Evolutionary conservation across 2,329 filamentous ascomycete genomes (phyloP), one percentile per base, ranked within the genome.

Genomic region (Penicillium sp.): DNA sequence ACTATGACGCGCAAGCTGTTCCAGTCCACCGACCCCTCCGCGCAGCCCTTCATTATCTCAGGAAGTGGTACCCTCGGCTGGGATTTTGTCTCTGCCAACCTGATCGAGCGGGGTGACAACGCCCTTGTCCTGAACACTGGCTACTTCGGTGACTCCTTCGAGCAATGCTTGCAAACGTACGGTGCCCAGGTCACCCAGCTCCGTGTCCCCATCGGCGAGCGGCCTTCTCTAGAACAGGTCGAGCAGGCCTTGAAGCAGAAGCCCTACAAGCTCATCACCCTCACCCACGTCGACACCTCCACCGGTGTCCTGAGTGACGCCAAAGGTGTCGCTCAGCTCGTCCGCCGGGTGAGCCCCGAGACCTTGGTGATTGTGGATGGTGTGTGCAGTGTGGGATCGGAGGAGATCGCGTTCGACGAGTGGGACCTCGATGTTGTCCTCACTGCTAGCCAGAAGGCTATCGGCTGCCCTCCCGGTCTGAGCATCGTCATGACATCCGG

Each of bases 241-340:
- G 93, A 97, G 79, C 85, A 88, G 76, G 92, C 92, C 3, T 81
- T 99, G 62, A 88, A 88, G 74, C 85, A 90, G 80, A 96, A 94
- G 81, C 86, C 89, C 69, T 97, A 96, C 83, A 97, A 97, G 83
- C 75, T 93, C 59, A 77, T 99, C 68, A 97, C 93, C 41, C 89
- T 97, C 62, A 99, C 94, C 11, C 94, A 99, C 74, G 93, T 97
- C 59, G 94, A 99, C 72, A 99, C 94, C 23, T 97, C 92, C 4
- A 99, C 94, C 35, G 94, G 94, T 64, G 94, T 99, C 25, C 80
- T 99, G 48, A 96, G 89, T 70, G 92, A 97, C 74, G 85, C 97
- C 67, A 88, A 95, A 81, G 81, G 86, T 54, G 80, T 99, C 54
- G 86, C 91, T 31, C 89, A 92, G 70, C 80, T 95, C 48, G 89